phyloP scores from a whole-genome alignment of 75 land plant genomes.

The Selaginella tamariscina region DNA sequence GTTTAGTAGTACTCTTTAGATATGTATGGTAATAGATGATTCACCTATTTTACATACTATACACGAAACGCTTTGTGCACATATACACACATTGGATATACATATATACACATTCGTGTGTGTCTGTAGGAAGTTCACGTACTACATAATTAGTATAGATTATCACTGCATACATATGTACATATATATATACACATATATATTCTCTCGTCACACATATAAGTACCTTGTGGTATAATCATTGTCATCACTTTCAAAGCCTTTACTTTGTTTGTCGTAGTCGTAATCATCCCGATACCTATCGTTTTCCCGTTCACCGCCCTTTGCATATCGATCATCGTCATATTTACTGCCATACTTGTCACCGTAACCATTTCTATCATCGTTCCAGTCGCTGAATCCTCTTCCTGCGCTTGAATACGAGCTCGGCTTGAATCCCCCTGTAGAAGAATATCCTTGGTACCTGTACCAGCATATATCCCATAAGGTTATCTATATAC shows the following conservation, averaged over 20 bases:
- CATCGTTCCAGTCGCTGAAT: constrained; percentile 58
- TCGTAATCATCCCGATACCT: constrained; percentile 43
- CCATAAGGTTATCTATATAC: too few species aligned
- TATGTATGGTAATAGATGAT: too few species aligned
- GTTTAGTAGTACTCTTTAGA: too few species aligned
- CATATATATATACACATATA: too few species aligned
- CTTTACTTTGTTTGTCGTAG: constrained; percentile 33
- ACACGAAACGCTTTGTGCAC: too few species aligned
- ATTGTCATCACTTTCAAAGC: constrained; percentile 56
- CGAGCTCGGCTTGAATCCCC: constrained; percentile 60
- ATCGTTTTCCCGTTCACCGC: constrained; percentile 20
- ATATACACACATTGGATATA: too few species aligned
- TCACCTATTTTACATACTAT: too few species aligned
- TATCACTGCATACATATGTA: too few species aligned
- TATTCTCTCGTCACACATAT: too few species aligned
- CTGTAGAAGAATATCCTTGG: constrained; percentile 53
- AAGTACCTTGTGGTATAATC: constrained; percentile 54
- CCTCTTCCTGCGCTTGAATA: constrained; percentile 51
- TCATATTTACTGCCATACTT: constrained; percentile 65
- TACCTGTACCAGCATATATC: constrained; percentile 34
- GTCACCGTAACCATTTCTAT: constrained; percentile 35
- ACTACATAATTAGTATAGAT: too few species aligned
- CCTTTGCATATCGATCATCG: constrained; percentile 41
- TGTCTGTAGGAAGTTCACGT: too few species aligned
- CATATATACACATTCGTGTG: too few species aligned